Percentiles rank a stretch among this genome's conserved stretches.
These are phyloP conservation scores for Penicillium crystallinum DNA, from an alignment of 495 filamentous ascomycete genomes.

Conservation along the genomic window DNA sequence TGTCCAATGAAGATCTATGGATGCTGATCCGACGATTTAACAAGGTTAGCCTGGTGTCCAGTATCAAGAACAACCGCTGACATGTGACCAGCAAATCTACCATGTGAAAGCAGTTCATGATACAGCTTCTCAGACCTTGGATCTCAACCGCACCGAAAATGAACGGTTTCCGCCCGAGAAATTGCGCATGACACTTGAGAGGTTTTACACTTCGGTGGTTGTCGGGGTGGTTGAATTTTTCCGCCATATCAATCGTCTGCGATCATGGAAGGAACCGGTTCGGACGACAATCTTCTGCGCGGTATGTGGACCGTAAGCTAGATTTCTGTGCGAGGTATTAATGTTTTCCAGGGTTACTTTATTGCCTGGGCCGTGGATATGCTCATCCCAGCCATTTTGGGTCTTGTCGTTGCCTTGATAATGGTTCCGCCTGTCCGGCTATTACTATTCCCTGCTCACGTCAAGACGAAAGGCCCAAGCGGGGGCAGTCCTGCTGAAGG, in stretches of 20 bases:
- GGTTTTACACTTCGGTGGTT: conserved; percentile 77
- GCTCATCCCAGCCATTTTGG: conserved; percentile 56
- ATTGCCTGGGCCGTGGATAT: conserved; percentile 71
- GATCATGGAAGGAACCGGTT: conserved; percentile 72
- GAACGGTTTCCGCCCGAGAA: conserved; percentile 88
- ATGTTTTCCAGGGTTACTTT: conserved; percentile 55
- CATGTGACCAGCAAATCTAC: conserved; percentile 68
- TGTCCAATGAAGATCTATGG: conserved; percentile 85
- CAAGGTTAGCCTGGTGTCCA: conserved; percentile 49
- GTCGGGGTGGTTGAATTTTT: conserved; percentile 60
- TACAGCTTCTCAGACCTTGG: conserved; percentile 55
- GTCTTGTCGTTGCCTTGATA: conserved; percentile 59
- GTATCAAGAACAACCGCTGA: conserved; percentile 7
- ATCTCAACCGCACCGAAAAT: conserved; percentile 74
- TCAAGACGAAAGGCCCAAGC: conserved; percentile 52
- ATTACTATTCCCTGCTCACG: conserved; percentile 68
- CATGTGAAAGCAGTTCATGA: conserved; percentile 67
- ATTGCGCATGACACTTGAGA: conserved; percentile 71
- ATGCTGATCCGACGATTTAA: conserved; percentile 75
- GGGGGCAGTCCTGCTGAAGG: conserved; percentile 65
- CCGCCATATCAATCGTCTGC: conserved; percentile 70
- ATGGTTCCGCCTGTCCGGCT: conserved; percentile 58
- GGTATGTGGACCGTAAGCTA: conserved; percentile 28
- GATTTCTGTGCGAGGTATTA: background rate
- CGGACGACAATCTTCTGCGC: conserved; percentile 64